Evolutionary conservation across 495 filamentous ascomycete species (phyloP), one percentile per base, ranked within the genome.

Genomic region (Echria macrotheca): DNA sequence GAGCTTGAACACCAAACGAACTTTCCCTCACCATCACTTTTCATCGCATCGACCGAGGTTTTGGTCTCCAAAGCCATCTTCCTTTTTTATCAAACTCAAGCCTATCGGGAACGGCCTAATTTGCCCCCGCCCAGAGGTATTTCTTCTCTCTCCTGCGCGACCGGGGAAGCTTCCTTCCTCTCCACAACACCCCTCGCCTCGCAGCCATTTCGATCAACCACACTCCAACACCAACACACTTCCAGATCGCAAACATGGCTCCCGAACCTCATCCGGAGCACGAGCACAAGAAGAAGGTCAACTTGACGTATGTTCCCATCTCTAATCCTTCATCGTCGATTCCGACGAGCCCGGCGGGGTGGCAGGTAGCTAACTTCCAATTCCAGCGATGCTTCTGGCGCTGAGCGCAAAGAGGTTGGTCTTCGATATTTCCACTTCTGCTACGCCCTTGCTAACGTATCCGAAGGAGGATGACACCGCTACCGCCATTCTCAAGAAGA

Each of bases 401-500:
- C 86, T 43, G 87, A 94, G 66, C 82, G 79, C 71, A 93, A 86
- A 77, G 82, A 91, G 50, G 88, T 91, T 75, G 67, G 79, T 68
- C 79, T 57, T 56, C 66, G 73, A 53, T 71, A 57, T 28, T 7
- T n/a, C n/a, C n/a, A n/a, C n/a, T n/a, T n/a, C n/a, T n/a, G n/a
- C n/a, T n/a, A n/a, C n/a, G n/a, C n/a, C n/a, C n/a, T n/a, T n/a
- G n/a, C 66, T 41, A 68, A 56, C 38, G 44, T 28, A 44, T 4
- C 26, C 55, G 31, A 63, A 94, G 89, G 83, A 84, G 53, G 85
- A 96, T 61, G 91, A 95, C 59, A 91, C 86, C 36, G 79, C 93
- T n/a, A 97, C 94, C 14, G 93, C 93, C 56, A 98, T 98, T 54
- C 81, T 98, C 56, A 96, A 95, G 76, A 96, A 96, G 80, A 98